A percentile compares a stretch with the other conserved stretches of the same genome.
These are phyloP conservation scores for Aspergillus ochraceoroseus DNA, from an alignment of 2,329 filamentous ascomycete genomes.

Conservation along the genomic window DNA sequence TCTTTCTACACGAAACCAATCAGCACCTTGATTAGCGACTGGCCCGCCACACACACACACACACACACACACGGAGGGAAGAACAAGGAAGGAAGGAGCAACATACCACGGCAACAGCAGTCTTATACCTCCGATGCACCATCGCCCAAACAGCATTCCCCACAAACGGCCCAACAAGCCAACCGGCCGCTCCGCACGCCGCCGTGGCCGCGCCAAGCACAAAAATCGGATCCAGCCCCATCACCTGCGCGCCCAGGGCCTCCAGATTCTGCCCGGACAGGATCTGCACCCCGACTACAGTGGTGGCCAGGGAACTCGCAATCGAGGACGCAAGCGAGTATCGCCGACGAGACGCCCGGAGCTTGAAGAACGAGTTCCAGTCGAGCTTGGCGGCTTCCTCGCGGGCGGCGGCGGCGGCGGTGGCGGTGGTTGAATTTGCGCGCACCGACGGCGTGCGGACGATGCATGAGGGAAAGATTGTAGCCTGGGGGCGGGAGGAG, in stretches of 20 bases:
- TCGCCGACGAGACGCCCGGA: constrained; percentile 77
- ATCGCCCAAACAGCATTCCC: constrained; percentile 76
- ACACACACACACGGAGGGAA: too few relatives aligned
- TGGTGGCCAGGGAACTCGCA: constrained; percentile 57
- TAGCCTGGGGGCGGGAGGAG: constrained; percentile 12
- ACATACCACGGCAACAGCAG: constrained; percentile 65
- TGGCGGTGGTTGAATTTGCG: constrained; percentile 31
- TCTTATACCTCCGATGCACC: constrained; percentile 64
- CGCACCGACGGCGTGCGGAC: constrained; percentile 19
- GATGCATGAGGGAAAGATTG: constrained; percentile 11
- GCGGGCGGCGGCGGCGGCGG: constrained; percentile 26
- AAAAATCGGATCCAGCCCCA: constrained; percentile 83
- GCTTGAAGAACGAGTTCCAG: constrained; percentile 90
- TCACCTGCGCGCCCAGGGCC: constrained; percentile 56
- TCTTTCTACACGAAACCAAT: constrained; percentile 71
- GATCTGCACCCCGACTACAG: constrained; percentile 49
- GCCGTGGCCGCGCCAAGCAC: constrained; percentile 76
- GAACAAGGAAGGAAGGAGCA: too few relatives aligned
- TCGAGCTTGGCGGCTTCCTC: constrained; percentile 51
- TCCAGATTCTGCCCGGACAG: constrained; percentile 70
- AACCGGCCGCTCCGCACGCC: constrained; percentile 72
- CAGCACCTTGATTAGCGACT: too few relatives aligned
- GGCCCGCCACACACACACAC: too few relatives aligned
- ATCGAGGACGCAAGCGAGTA: constrained; percentile 77
- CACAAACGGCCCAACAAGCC: constrained; percentile 78